Conservation (phyloP, 768 basidiomycete genomes). For the Psilocybe azurescens region DNA sequence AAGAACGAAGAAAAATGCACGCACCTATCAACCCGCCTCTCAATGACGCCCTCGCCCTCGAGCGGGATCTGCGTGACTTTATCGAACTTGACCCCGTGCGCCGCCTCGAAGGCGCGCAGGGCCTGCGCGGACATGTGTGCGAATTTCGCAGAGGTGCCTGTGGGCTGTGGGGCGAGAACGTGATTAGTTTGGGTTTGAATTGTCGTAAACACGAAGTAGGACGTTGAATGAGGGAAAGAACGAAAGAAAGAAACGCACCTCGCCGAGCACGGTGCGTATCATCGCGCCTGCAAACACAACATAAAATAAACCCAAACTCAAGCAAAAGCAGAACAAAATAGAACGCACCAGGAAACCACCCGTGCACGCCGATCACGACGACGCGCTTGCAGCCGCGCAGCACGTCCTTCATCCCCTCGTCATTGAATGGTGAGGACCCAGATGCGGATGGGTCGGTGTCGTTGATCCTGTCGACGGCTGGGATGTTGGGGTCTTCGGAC, state of each 20-base stretch:
- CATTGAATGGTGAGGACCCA: slow-evolving; percentile 6
- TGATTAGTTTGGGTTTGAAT: not conserved
- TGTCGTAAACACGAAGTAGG: no score
- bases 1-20: slow-evolving; percentile 21
- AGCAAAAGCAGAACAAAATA: no score
- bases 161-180: slow-evolving; percentile 51
- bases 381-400: slow-evolving; percentile 68
- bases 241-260: slow-evolving; percentile 47
- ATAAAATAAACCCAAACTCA: no score
- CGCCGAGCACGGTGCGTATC: slow-evolving; percentile 71
- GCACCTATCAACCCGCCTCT: slow-evolving; percentile 77
- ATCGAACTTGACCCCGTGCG: slow-evolving; percentile 65
- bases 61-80: slow-evolving; percentile 87
- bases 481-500: no score
- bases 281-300: slow-evolving; percentile 35
- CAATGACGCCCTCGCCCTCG: slow-evolving; percentile 95
- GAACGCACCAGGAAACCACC: slow-evolving; percentile 82
- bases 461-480: not conserved
- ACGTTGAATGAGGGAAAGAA: no score
- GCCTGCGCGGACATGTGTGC: slow-evolving; percentile 82
- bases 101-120: slow-evolving; percentile 66
- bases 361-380: slow-evolving; percentile 87
- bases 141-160: slow-evolving; percentile 85
- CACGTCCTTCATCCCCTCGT: slow-evolving; percentile 42
- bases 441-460: not conserved